phyloP scores from a whole-genome alignment of 2,329 filamentous ascomycete species.

The Daldinia sp. region DNA sequence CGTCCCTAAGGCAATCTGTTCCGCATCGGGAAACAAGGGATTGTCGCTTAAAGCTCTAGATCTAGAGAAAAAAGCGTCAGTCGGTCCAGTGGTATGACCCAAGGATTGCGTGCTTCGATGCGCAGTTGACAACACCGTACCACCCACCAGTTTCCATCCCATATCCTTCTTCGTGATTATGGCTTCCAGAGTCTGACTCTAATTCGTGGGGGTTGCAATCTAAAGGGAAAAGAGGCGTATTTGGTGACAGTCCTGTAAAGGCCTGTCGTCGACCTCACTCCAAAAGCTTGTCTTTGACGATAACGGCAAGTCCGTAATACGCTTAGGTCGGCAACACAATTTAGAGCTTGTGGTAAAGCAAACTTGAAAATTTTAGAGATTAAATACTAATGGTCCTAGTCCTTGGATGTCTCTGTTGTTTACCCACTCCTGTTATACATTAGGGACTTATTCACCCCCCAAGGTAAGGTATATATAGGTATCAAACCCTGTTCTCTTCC shows the following conservation, averaged over 20 bases:
- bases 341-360: slow-evolving; percentile 16
- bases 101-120: slow-evolving; percentile 46
- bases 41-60: slow-evolving; percentile 25
- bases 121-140: slow-evolving; percentile 38
- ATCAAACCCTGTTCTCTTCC: slow-evolving; percentile 8
- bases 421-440: slow-evolving; percentile 10
- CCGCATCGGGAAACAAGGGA: slow-evolving; percentile 29
- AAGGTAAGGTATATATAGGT: slow-evolving; percentile 2
- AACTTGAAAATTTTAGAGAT: slow-evolving; percentile 18
- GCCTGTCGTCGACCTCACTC: slow-evolving; percentile 20
- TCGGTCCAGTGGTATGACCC: slow-evolving; percentile 37
- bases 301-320: neutral
- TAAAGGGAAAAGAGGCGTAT: slow-evolving; percentile 28
- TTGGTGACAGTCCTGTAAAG: slow-evolving; percentile 19
- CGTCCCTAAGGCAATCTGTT: neutral
- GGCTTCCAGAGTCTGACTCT: slow-evolving; percentile 41
- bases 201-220: slow-evolving; percentile 35
- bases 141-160: slow-evolving; percentile 25
- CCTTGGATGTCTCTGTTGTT: slow-evolving; percentile 10
- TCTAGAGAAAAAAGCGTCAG: slow-evolving; percentile 18
- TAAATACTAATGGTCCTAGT: neutral
- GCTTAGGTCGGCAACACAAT: slow-evolving; percentile 8
- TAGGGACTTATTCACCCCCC: too few species aligned
- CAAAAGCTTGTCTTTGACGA: slow-evolving; percentile 16
- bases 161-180: slow-evolving; percentile 40